Evolutionary conservation across 2,329 filamentous ascomycete genomes (phyloP).

Genomic region (Aspergillus ochraceoroseus): DNA sequence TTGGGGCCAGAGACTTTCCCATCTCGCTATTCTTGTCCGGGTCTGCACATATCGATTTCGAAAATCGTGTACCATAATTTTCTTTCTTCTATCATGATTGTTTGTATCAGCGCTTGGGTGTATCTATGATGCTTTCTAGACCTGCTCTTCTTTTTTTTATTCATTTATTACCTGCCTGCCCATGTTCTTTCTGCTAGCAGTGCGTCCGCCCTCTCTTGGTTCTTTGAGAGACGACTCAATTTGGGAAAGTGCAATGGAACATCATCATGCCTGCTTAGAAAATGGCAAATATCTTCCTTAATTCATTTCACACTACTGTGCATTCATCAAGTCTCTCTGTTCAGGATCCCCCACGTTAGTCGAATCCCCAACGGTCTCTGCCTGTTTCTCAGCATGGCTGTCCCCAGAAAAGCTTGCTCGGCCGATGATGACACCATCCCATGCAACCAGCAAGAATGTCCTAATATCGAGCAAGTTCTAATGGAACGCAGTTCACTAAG

Average conservation of each 20-base stretch:
- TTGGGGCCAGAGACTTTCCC: constrained; percentile 3
- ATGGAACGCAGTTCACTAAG: not conserved
- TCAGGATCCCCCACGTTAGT: too few species aligned
- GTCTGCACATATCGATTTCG: constrained; percentile 15
- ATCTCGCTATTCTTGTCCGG: constrained; percentile 9
- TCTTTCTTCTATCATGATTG: not conserved
- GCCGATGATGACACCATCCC: not conserved
- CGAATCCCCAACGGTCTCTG: not conserved
- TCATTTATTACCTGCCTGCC: too few species aligned
- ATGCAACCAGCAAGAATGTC: constrained; percentile 1
- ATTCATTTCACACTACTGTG: too few species aligned
- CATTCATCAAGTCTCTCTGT: too few species aligned
- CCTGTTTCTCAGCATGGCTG: constrained; percentile 1
- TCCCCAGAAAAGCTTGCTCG: not conserved
- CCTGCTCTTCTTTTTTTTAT: not conserved
- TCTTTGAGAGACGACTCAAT: not conserved
- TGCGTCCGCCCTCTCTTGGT: not conserved
- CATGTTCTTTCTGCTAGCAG: not conserved
- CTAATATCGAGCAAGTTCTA: not conserved
- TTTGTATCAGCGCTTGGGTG: not conserved
- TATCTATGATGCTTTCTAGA: not conserved
- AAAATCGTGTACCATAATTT: constrained; percentile 10
- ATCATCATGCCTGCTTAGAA: not conserved
- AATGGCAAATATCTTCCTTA: not conserved
- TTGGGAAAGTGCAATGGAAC: constrained; percentile 10